phyloP scores from a whole-genome alignment of 257 asterid genomes.

The Leptodermis oblonga region DNA sequence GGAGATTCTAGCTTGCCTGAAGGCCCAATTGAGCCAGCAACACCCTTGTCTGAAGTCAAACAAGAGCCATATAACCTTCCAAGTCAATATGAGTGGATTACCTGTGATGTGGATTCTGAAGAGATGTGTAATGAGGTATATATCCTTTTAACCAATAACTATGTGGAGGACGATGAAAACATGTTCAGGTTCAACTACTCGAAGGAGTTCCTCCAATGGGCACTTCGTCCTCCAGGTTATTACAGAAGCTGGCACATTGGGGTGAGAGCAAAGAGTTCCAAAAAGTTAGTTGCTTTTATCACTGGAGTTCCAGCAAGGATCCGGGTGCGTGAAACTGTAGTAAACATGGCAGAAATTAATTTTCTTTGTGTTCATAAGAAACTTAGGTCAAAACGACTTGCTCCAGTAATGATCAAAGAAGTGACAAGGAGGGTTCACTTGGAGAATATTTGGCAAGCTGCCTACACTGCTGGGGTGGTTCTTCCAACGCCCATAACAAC shows the following conservation, averaged over 20 bases:
- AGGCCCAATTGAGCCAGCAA: conserved; percentile 50
- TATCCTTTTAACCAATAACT: conserved; percentile 36
- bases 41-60: conserved; percentile 43
- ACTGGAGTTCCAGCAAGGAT: conserved; percentile 45
- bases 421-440: conserved; percentile 48
- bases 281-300: conserved; percentile 48
- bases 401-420: conserved; percentile 57
- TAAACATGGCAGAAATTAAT: conserved; percentile 48
- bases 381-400: conserved; percentile 51
- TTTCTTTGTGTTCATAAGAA: conserved; percentile 56
- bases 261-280: conserved; percentile 41
- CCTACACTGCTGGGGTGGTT: conserved; percentile 50
- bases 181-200: conserved; percentile 53
- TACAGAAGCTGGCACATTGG: conserved; percentile 50
- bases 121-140: conserved; percentile 52
- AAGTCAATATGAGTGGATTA: conserved; percentile 42
- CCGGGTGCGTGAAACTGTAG: conserved; percentile 35
- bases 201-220: conserved; percentile 54
- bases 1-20: conserved; percentile 42
- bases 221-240: conserved; percentile 46
- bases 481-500: conserved; percentile 44
- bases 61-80: conserved; percentile 61
- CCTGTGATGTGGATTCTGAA: conserved; percentile 44
- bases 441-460: conserved; percentile 57
- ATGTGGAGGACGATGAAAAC: conserved; percentile 56